phyloP scores from a whole-genome alignment of 495 filamentous ascomycete genomes.

The Aspergillus sparsus region DNA sequence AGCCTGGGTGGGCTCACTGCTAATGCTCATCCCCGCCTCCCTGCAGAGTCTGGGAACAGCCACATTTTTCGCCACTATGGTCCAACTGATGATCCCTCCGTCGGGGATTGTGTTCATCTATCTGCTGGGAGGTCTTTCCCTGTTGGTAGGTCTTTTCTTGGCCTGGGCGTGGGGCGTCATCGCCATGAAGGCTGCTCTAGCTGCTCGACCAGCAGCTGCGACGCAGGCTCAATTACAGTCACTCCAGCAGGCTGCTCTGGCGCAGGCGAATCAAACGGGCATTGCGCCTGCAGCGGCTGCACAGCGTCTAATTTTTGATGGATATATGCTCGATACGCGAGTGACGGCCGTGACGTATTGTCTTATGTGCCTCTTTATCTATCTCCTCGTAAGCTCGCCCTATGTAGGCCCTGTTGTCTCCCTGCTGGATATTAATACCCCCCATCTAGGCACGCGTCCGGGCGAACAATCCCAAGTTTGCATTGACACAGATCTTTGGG shows the following conservation, averaged over 20 bases:
- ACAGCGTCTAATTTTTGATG: conserved; percentile 35
- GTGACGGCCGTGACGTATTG: conserved; percentile 39
- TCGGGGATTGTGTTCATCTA: conserved; percentile 42
- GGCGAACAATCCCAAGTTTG: conserved; percentile 41
- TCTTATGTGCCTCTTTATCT: conserved; percentile 40
- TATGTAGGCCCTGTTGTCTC: background rate
- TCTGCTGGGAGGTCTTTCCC: conserved; percentile 35
- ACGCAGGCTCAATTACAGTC: conserved; percentile 35
- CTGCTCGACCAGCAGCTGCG: conserved; percentile 39
- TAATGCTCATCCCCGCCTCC: conserved; percentile 44
- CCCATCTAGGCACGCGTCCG: conserved; percentile 36
- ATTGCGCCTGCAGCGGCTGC: conserved; percentile 24
- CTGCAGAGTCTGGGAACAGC: conserved; percentile 28
- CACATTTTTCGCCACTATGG: conserved; percentile 32
- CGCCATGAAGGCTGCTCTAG: conserved; percentile 42
- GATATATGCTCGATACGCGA: conserved; percentile 45
- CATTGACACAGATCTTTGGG: conserved; percentile 37
- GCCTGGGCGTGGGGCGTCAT: conserved; percentile 49
- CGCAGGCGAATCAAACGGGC: conserved; percentile 39
- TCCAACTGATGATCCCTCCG: conserved; percentile 42
- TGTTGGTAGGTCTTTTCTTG: conserved; percentile 39
- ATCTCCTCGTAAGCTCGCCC: conserved; percentile 32
- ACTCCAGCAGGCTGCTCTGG: conserved; percentile 34
- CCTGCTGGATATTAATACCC: background rate
- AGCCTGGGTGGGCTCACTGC: conserved; percentile 43